phyloP scores from a whole-genome alignment of 441 rosid species.

The Jatropha podagrica region DNA sequence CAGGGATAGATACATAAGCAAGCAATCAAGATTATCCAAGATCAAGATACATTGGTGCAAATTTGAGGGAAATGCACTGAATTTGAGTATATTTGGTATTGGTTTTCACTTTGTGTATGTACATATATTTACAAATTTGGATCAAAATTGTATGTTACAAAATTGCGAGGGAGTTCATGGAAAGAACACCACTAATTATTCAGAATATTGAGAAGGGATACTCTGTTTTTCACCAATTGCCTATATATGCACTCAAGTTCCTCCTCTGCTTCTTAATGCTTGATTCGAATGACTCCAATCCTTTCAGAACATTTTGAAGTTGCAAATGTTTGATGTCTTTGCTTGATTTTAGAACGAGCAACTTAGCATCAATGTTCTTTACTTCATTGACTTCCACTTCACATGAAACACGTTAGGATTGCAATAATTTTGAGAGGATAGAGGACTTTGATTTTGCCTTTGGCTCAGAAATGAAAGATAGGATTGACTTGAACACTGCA shows the following conservation, averaged over 20 bases:
- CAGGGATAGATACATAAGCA: no score
- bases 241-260: not conserved
- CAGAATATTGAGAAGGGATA: not conserved
- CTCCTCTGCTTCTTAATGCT: not conserved
- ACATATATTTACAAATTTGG: no score
- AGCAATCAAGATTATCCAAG: no score
- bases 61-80: no score
- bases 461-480: slow-evolving; percentile 14
- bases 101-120: not conserved
- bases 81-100: no score
- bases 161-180: not conserved
- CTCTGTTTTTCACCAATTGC: not conserved
- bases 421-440: slow-evolving; percentile 22
- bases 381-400: slow-evolving; percentile 10
- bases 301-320: slow-evolving; percentile 11
- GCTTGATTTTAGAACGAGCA: slow-evolving; percentile 18
- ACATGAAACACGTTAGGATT: slow-evolving; percentile 11
- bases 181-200: not conserved
- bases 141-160: not conserved
- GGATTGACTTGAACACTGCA: slow-evolving; percentile 20
- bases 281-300: not conserved
- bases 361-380: slow-evolving; percentile 12
- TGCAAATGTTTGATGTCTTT: slow-evolving; percentile 8
- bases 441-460: slow-evolving; percentile 18
- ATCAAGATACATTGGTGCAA: no score